These are phyloP conservation scores for Babesia bigemina DNA, from an alignment of 169 alveolate genomes.

Conservation along the genomic window DNA sequence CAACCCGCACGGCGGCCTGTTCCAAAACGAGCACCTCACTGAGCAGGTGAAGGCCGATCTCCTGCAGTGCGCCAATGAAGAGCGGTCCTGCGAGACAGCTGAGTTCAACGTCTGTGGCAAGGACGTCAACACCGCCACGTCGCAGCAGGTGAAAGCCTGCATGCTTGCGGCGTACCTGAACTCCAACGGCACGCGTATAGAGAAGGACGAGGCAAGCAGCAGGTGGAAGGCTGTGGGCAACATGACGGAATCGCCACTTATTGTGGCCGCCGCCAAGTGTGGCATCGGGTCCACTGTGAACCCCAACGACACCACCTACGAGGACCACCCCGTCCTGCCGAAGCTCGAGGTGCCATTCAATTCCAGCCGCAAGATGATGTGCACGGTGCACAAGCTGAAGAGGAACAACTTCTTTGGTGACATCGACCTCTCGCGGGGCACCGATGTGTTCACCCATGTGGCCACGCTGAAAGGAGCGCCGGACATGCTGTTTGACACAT, in stretches of 20 bases:
- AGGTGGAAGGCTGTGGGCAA: slow-evolving; percentile 79
- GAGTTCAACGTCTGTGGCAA: slow-evolving; percentile 20
- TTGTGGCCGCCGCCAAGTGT: slow-evolving; percentile 89
- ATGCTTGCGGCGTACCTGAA: slow-evolving; percentile 85
- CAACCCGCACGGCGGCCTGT: slow-evolving; percentile 88
- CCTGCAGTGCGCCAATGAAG: slow-evolving; percentile 11
- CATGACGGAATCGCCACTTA: slow-evolving; percentile 90
- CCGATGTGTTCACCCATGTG: slow-evolving; percentile 76
- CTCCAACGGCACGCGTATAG: slow-evolving; percentile 81
- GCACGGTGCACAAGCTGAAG: slow-evolving; percentile 83
- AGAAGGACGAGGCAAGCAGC: slow-evolving; percentile 57
- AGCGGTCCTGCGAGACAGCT: slow-evolving; percentile 2
- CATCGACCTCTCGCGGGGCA: slow-evolving; percentile 31
- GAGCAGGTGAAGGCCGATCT: slow-evolving; percentile 54
- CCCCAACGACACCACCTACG: slow-evolving; percentile 21
- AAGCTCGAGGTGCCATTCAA: slow-evolving; percentile 87
- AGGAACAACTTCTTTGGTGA: slow-evolving; percentile 67
- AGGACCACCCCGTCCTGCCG: slow-evolving; percentile 56
- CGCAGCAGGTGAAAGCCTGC: slow-evolving; percentile 73
- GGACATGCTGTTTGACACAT: slow-evolving; percentile 68
- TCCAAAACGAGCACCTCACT: slow-evolving; percentile 72
- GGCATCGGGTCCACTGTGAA: slow-evolving; percentile 71
- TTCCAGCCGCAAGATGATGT: slow-evolving; percentile 87
- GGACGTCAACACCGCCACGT: slow-evolving; percentile 21
- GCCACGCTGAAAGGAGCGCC: slow-evolving; percentile 92